A percentile compares a stretch with the other conserved stretches of the same genome.
Conservation (phyloP, 208 protist genomes). For the Acanthamoeba royreba region DNA sequence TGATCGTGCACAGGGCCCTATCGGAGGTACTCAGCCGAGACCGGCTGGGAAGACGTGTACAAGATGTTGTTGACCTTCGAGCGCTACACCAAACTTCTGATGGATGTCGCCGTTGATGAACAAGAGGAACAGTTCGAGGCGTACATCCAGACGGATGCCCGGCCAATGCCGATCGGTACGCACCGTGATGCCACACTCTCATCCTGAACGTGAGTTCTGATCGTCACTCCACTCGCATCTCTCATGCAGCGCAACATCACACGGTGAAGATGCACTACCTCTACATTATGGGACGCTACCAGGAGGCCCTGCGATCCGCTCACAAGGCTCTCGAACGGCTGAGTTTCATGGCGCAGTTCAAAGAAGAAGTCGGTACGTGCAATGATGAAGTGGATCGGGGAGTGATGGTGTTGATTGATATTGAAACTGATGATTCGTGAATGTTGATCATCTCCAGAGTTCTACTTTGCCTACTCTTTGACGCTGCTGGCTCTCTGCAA, state of each 20-base stretch:
- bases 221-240: too few relatives aligned
- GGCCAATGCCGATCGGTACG: conserved; percentile 12
- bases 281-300: conserved; percentile 33
- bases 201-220: too few relatives aligned
- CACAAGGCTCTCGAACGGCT: not conserved
- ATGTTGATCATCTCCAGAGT: too few relatives aligned
- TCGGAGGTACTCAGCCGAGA: not conserved
- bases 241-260: not conserved
- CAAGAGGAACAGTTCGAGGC: not conserved
- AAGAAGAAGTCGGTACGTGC: conserved; percentile 13
- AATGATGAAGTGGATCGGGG: too few relatives aligned
- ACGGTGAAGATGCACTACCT: conserved; percentile 9
- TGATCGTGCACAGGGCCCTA: not conserved
- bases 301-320: not conserved
- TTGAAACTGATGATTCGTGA: too few relatives aligned
- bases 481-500: conserved; percentile 9
- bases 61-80: conserved; percentile 4
- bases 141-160: not conserved
- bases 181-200: too few relatives aligned
- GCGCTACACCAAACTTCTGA: not conserved
- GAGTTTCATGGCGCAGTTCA: not conserved
- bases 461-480: not conserved
- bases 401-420: too few relatives aligned
- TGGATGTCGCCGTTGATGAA: not conserved
- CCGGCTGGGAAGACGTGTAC: not conserved